Evolutionary conservation across 2,329 filamentous ascomycete species (phyloP).

Genomic region (Cladosporium sp.): DNA sequence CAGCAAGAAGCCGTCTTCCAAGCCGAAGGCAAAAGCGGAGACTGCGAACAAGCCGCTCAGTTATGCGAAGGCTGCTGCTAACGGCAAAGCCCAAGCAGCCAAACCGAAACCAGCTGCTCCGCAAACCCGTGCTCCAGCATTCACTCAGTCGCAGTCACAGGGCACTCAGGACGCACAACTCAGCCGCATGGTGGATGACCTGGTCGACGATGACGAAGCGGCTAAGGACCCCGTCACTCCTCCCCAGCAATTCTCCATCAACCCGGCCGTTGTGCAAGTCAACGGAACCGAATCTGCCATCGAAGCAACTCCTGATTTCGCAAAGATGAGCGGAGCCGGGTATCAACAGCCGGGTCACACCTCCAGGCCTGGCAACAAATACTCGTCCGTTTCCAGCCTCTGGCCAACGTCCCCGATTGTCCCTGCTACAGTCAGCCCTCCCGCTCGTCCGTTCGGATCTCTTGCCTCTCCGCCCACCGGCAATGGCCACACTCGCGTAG

Average conservation of each 20-base stretch:
- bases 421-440: slow-evolving; percentile 18
- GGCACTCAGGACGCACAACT: slow-evolving; percentile 43
- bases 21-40: slow-evolving; percentile 10
- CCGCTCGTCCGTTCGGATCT: slow-evolving; percentile 28
- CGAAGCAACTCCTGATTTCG: slow-evolving; percentile 34
- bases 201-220: slow-evolving; percentile 47
- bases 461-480: slow-evolving; percentile 23
- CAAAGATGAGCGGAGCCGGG: slow-evolving; percentile 22
- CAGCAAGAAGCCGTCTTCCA: not conserved
- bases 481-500: slow-evolving; percentile 39
- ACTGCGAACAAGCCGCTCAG: slow-evolving; percentile 25
- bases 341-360: slow-evolving; percentile 13
- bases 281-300: slow-evolving; percentile 36
- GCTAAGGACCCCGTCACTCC: slow-evolving; percentile 44
- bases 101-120: slow-evolving; percentile 4
- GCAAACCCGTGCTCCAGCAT: slow-evolving; percentile 17
- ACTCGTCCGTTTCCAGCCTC: slow-evolving; percentile 25
- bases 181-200: slow-evolving; percentile 55
- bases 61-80: slow-evolving; percentile 25
- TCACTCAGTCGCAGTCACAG: slow-evolving; percentile 13
- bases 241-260: slow-evolving; percentile 34
- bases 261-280: slow-evolving; percentile 26
- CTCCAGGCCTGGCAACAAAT: slow-evolving; percentile 10
- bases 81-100: slow-evolving; percentile 2
- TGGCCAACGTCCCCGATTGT: slow-evolving; percentile 22